phyloP scores from a whole-genome alignment of 2,329 filamentous ascomycete species.

The Colletotrichum melonis region DNA sequence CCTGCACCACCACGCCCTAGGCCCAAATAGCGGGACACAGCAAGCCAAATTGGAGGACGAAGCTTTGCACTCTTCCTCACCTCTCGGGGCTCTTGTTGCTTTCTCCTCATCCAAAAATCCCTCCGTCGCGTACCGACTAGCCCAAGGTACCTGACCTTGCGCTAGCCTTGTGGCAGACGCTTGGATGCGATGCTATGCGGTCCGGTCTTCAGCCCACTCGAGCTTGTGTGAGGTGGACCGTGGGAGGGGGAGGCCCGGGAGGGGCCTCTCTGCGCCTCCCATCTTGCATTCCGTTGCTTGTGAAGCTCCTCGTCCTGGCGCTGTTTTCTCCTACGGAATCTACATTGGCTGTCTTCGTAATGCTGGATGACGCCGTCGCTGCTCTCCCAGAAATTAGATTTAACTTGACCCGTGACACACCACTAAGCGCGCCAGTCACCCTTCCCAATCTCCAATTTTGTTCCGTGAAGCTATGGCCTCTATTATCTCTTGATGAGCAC shows the following conservation, averaged over 20 bases:
- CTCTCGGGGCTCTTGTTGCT: not conserved
- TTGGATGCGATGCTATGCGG: slow-evolving; percentile 10
- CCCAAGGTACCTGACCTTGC: slow-evolving; percentile 1
- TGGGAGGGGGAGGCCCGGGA: not conserved
- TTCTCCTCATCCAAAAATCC: not conserved
- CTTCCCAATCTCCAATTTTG: not conserved
- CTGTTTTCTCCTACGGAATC: not conserved
- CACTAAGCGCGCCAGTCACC: slow-evolving; percentile 8
- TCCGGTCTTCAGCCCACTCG: slow-evolving; percentile 10
- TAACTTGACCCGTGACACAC: slow-evolving; percentile 11
- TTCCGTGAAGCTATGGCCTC: not conserved
- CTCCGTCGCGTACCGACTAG: not conserved
- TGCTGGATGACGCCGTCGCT: not conserved
- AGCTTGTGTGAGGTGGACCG: not conserved
- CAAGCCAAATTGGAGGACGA: not conserved
- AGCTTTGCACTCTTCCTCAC: not conserved
- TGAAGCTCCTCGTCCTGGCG: not conserved
- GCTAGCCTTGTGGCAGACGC: slow-evolving; percentile 12
- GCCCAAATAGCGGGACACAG: slow-evolving; percentile 14
- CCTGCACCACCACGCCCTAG: slow-evolving; percentile 1
- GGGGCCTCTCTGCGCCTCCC: not conserved
- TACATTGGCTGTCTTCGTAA: not conserved
- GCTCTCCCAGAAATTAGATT: not conserved
- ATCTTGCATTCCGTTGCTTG: not conserved
- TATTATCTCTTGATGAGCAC: not conserved